Evolutionary conservation across 2,329 filamentous ascomycete genomes (phyloP).

Genomic region (Ceratocystis colombiana): DNA sequence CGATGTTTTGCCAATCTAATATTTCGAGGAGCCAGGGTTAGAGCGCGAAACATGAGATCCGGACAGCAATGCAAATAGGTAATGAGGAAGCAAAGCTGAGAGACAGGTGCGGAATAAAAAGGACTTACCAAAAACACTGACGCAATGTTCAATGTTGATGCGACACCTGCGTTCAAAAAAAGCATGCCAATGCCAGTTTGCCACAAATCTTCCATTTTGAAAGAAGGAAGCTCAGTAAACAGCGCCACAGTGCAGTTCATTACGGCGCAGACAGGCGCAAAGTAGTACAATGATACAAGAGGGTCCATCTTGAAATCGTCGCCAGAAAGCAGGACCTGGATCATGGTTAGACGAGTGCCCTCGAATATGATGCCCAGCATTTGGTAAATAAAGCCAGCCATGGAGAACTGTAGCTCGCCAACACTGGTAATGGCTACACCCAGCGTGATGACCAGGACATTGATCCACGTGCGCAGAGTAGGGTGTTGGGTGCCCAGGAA

Average conservation of each 20-base stretch:
- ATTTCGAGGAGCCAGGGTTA: neutral
- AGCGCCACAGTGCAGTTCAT: slow-evolving; percentile 67
- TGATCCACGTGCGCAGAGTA: slow-evolving; percentile 37
- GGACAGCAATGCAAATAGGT: neutral
- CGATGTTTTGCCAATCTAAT: slow-evolving; percentile 76
- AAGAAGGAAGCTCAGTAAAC: slow-evolving; percentile 55
- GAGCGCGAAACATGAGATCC: slow-evolving; percentile 1
- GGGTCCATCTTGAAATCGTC: slow-evolving; percentile 79
- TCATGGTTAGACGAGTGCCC: slow-evolving; percentile 73
- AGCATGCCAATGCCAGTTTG: slow-evolving; percentile 56
- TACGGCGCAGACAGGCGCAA: slow-evolving; percentile 69
- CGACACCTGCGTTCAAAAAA: slow-evolving; percentile 63
- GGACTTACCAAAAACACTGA: slow-evolving; percentile 71
- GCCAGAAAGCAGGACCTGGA: slow-evolving; percentile 67
- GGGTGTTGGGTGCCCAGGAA: slow-evolving; percentile 43
- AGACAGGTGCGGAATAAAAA: neutral
- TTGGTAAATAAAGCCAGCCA: slow-evolving; percentile 58
- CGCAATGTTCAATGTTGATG: slow-evolving; percentile 71
- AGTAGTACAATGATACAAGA: slow-evolving; percentile 81
- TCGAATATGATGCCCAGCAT: slow-evolving; percentile 68
- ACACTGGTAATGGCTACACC: slow-evolving; percentile 45
- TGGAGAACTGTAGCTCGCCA: slow-evolving; percentile 60
- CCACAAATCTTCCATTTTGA: slow-evolving; percentile 57
- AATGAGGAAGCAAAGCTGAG: neutral
- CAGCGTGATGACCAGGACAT: slow-evolving; percentile 43